Conservation (phyloP, 441 rosid species). For the Theobroma grandiflorum region DNA sequence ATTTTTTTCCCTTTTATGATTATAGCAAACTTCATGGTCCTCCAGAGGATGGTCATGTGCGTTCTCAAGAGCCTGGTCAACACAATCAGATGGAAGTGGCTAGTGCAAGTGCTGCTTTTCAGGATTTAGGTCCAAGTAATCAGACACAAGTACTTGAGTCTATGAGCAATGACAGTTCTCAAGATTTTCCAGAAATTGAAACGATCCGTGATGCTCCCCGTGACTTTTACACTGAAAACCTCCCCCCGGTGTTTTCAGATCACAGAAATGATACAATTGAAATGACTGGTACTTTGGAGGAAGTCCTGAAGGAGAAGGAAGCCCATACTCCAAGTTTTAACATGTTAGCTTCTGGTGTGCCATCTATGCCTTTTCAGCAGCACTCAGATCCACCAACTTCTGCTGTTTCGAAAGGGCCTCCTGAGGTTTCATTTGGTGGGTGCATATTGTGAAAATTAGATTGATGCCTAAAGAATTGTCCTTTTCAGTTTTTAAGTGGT, state of each 20-base stretch:
- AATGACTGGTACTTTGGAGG: conserved; percentile 32
- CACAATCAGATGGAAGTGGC: conserved; percentile 31
- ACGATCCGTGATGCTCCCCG: conserved; percentile 52
- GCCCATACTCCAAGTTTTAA: conserved; percentile 46
- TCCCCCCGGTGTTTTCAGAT: conserved; percentile 38
- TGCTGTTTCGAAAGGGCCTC: conserved; percentile 46
- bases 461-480: background rate
- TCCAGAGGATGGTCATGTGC: conserved; percentile 30
- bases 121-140: conserved; percentile 36
- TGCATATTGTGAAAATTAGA: conserved; percentile 10
- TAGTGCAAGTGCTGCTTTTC: conserved; percentile 20
- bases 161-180: conserved; percentile 34
- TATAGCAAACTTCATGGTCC: conserved; percentile 39
- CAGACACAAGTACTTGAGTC: conserved; percentile 34
- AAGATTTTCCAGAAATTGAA: conserved; percentile 59
- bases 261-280: conserved; percentile 34
- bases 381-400: conserved; percentile 51
- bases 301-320: conserved; percentile 48
- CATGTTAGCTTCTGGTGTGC: conserved; percentile 44
- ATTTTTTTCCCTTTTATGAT: conserved; percentile 22
- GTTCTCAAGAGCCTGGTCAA: conserved; percentile 35
- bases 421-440: conserved; percentile 54
- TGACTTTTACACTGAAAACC: conserved; percentile 37
- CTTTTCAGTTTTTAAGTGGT: background rate
- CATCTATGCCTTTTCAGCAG: conserved; percentile 47